Evolutionary conservation across 768 basidiomycete genomes (phyloP).

Genomic region (Strobilomyces dryophilus): DNA sequence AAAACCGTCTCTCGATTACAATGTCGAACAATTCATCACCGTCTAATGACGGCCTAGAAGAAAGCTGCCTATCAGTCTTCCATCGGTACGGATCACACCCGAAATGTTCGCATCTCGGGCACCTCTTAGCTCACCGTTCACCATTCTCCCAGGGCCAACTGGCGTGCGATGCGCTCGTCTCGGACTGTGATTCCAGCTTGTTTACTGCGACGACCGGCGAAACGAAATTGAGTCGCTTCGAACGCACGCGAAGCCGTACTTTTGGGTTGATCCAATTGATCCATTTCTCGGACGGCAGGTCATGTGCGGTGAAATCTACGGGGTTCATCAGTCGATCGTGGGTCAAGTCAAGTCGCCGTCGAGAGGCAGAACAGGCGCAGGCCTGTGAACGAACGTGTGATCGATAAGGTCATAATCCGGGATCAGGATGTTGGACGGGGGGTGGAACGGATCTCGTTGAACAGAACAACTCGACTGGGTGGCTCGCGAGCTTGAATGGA

Average conservation of each 20-base stretch:
- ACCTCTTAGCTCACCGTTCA: conserved; percentile 1
- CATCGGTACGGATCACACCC: neutral
- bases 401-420: neutral
- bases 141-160: neutral
- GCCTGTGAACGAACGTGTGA: conserved; percentile 3
- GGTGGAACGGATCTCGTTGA: neutral
- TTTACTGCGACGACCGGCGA: conserved; percentile 5
- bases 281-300: conserved; percentile 9
- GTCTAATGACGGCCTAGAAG: conserved; percentile 2
- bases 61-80: neutral
- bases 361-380: neutral
- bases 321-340: neutral
- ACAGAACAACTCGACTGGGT: neutral
- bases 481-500: neutral
- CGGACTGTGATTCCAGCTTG: neutral
- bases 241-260: conserved; percentile 1
- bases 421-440: neutral
- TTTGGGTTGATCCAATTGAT: conserved; percentile 5
- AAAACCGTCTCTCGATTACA: conserved; percentile 2
- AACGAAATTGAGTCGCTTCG: conserved; percentile 2
- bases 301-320: conserved; percentile 11
- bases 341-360: neutral
- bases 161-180: neutral
- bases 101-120: neutral
- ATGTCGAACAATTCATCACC: conserved; percentile 6